Percentiles rank a stretch among this genome's conserved stretches.
Conservation (phyloP, 352 stramenopile genomes). For the Pythium dissotocum region DNA sequence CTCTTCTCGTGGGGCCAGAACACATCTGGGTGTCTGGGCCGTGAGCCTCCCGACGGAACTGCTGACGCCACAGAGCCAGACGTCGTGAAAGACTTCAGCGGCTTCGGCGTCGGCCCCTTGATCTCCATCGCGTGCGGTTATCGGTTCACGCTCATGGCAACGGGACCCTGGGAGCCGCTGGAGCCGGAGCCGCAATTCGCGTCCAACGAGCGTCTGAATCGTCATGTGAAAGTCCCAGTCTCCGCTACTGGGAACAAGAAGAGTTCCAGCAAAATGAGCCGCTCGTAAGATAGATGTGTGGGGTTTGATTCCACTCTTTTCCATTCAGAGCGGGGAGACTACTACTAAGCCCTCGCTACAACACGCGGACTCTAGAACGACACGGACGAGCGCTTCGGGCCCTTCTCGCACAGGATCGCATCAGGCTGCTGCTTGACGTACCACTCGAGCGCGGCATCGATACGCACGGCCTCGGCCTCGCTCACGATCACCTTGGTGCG, state of each 20-base stretch:
- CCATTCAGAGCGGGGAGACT: not conserved
- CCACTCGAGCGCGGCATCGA: conserved; percentile 46
- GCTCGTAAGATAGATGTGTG: not conserved
- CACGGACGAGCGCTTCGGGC: conserved; percentile 20
- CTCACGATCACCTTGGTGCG: conserved; percentile 41
- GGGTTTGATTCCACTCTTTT: not conserved
- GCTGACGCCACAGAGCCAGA: conserved; percentile 50
- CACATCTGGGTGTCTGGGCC: conserved; percentile 51
- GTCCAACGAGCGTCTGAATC: conserved; percentile 52
- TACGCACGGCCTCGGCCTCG: conserved; percentile 48
- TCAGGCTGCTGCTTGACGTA: conserved; percentile 38
- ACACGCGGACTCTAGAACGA: conserved; percentile 17
- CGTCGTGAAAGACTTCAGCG: conserved; percentile 34
- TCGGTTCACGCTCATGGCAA: conserved; percentile 62
- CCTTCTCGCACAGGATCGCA: conserved; percentile 29
- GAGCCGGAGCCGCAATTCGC: conserved; percentile 44
- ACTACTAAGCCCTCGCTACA: not conserved
- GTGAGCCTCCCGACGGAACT: conserved; percentile 27
- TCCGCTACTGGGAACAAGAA: not conserved
- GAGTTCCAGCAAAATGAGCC: not conserved
- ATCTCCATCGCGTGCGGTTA: conserved; percentile 56
- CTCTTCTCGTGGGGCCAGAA: conserved; percentile 79
- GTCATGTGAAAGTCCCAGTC: conserved; percentile 31
- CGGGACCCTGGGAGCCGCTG: conserved; percentile 42
- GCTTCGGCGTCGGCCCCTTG: conserved; percentile 49